Conservation (phyloP, 2,329 filamentous ascomycete species). For the Paracamarosporium sp. region DNA sequence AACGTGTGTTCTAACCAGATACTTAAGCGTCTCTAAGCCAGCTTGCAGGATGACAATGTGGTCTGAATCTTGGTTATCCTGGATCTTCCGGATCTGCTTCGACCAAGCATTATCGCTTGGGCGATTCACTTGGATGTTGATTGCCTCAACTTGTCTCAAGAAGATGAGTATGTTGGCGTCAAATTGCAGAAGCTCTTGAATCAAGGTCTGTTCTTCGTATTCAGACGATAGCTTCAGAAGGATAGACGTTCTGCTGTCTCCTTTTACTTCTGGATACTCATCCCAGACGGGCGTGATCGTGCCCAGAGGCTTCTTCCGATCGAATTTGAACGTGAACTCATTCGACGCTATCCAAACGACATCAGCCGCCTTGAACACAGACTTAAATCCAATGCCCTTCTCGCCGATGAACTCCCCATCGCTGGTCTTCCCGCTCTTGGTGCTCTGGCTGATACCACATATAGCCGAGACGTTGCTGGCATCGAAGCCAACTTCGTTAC, state of each 20-base stretch:
- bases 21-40: neutral
- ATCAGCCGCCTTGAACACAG: slow-evolving; percentile 42
- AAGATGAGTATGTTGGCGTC: slow-evolving; percentile 4
- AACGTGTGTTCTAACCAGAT: neutral
- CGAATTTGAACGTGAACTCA: slow-evolving; percentile 9
- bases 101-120: neutral
- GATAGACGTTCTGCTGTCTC: neutral
- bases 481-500: slow-evolving; percentile 46
- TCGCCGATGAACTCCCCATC: slow-evolving; percentile 36
- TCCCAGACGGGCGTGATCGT: slow-evolving; percentile 4
- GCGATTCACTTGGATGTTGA: neutral
- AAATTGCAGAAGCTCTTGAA: neutral
- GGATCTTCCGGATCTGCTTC: neutral
- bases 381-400: slow-evolving; percentile 48
- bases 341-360: slow-evolving; percentile 21
- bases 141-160: neutral
- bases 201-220: neutral
- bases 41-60: neutral
- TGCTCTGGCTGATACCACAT: slow-evolving; percentile 56
- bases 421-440: slow-evolving; percentile 35
- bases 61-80: neutral
- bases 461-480: slow-evolving; percentile 53
- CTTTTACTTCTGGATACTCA: neutral
- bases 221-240: neutral
- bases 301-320: neutral